Evolutionary conservation across 352 stramenopile genomes (phyloP), one percentile per base, ranked within the genome.

Genomic region (Globisporangium spiculum): DNA sequence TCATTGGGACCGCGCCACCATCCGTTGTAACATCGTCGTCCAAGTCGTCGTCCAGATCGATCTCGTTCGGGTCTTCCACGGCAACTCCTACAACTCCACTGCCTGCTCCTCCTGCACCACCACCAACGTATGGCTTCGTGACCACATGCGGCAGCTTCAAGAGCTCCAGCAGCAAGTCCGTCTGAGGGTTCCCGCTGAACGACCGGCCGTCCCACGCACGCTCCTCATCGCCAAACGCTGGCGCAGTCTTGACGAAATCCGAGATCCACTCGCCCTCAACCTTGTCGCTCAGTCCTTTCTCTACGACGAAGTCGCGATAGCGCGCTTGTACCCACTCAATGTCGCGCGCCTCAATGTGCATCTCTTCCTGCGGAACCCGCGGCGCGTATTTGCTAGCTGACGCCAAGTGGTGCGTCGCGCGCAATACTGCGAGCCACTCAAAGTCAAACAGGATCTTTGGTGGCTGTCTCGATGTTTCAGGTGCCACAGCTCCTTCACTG

Each of bases 351-450:
- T 91, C 83, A 27, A 98, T 91, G 55, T 67, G 71, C 70, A 96
- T 80, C 62, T 96, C 86, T 36, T 92, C 75, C 22, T 89, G 69
- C 0, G 86, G 87, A 16, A 97, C 83, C 8, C 81, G 72, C 6
- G 96, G 81, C 5, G 71, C 79, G 64, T 87, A 85, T 36, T 80
- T 80, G 38, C 81, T 85, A 7, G 72, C 77, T 22, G 84, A 93
- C 44, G 88, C 88, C 69, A 97, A 87, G 65, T 93, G 76, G 69
- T 99, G 93, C 16, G 96, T 98, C 62, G 92, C 92, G 24, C 87
- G 90, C 20, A 99, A 68, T 46, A 99, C 89, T 22, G 93, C 92
- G 12, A 99, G 81, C 97, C 97, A 99, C 66, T 98, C 89, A 24
- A 88, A 67, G 79, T 99, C 97, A 67, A 98, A 98, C 76, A 92